Base-by-base conservation (phyloP, 2,329 filamentous ascomycete genomes). In the Chrysoporthe deuterocubensis region DNA sequence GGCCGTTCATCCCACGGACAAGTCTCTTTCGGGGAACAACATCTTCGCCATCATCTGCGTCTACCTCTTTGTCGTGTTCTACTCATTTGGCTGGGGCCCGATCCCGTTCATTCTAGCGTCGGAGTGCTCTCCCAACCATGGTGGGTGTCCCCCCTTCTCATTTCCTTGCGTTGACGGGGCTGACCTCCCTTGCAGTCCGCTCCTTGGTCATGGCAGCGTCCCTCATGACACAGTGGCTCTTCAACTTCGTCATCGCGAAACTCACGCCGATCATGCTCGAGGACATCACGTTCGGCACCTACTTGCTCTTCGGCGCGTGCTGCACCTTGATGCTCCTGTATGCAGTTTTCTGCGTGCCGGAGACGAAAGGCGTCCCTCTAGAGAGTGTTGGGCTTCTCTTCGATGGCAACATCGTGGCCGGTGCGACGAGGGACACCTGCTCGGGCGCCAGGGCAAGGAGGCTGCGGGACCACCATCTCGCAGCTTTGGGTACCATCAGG, bases 231-330 rank as follows among this genome's bases (percentile, higher is more conserved):
- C 72, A 74, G 46, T 81, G 80, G 80, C 71, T 81, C 21, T 78
- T 78, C 9, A 79, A 76, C 2, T 81, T 81, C 68, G 74, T 81
- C 72, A 78, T 81, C 56, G 78, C 78, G 2, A 75, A 78, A 37
- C 75, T 78, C 32, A 79, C 78, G 0, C 80, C 79, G 0, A 80
- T 80, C 67, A 82, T 82, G 80, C 77, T 81, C 18, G 78, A 75
- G 0, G 73, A 75, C 4, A 74, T 82, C 0, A 78, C 78, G 0
- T 86, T 83, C 70, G 84, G 84, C 8, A 83, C 83, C 0, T 87
- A 84, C 73, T 83, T 87, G 67, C 82, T 86, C 75, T 87, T 86
- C 70, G 83, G 81, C 3, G 75, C 79, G 0, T 76, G 84, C 43
- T 81, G 84, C 61, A 76, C 84, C 18, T 70, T 77, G 40, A 81